A percentile compares a stretch with the other conserved stretches of the same genome.
These are phyloP conservation scores for Lodderomyces elongisporus DNA, from an alignment of 1,139 yeast genomes.

Conservation along the genomic window DNA sequence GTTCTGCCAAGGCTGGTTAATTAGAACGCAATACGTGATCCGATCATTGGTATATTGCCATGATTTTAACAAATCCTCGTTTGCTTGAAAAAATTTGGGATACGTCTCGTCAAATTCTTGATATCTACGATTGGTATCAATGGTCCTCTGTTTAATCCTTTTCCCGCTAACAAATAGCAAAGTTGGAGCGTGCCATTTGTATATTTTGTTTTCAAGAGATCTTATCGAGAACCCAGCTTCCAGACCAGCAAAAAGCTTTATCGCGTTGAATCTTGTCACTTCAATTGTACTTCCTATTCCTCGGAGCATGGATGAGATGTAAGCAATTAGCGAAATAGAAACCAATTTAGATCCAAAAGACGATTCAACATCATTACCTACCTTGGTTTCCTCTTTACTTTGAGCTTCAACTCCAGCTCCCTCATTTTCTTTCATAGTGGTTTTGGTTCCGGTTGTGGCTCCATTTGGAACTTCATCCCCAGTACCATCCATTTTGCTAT, in stretches of 20 bases:
- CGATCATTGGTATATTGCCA: conserved; percentile 39
- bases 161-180: conserved; percentile 65
- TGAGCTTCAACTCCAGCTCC: not conserved
- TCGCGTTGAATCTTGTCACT: conserved; percentile 38
- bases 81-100: conserved; percentile 42
- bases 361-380: not conserved
- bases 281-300: conserved; percentile 17
- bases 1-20: conserved; percentile 70
- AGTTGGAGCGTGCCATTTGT: conserved; percentile 91
- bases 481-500: not conserved
- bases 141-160: conserved; percentile 38
- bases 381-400: not conserved
- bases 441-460: too few species aligned
- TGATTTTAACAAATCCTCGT: conserved; percentile 23
- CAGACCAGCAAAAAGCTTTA: conserved; percentile 68
- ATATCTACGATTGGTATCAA: conserved; percentile 43
- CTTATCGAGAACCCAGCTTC: conserved; percentile 82
- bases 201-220: conserved; percentile 75
- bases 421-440: not conserved
- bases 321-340: conserved; percentile 36
- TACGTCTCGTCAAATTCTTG: conserved; percentile 46
- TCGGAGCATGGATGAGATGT: conserved; percentile 31
- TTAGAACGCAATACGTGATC: conserved; percentile 56
- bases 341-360: too few species aligned
- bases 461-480: not conserved